phyloP scores from a whole-genome alignment of 768 basidiomycete genomes.

The Candolleomyces eurysporus region DNA sequence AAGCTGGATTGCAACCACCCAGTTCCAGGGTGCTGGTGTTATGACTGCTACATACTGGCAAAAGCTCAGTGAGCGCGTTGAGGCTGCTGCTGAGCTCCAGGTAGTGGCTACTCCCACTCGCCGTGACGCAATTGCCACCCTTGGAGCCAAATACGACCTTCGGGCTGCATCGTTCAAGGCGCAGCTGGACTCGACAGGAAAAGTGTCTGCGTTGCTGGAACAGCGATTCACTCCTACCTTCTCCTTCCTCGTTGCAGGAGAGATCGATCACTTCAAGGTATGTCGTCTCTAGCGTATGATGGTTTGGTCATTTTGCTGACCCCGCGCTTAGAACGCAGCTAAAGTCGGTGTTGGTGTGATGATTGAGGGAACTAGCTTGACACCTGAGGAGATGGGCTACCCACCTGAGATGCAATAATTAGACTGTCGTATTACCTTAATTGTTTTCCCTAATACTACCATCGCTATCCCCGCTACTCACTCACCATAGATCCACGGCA shows the following conservation, averaged over 20 bases:
- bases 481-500: constrained; percentile 14
- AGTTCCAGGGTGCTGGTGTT: constrained; percentile 78
- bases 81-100: constrained; percentile 94
- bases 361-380: constrained; percentile 85
- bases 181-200: constrained; percentile 92
- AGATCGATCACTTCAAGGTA: constrained; percentile 77
- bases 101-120: constrained; percentile 74
- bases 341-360: constrained; percentile 97
- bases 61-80: constrained; percentile 91
- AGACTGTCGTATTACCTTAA: constrained; percentile 21
- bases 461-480: constrained; percentile 14
- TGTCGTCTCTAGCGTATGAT: constrained; percentile 1
- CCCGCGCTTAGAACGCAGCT: constrained; percentile 67
- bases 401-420: constrained; percentile 45
- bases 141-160: constrained; percentile 97
- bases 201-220: constrained; percentile 92
- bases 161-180: constrained; percentile 92
- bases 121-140: constrained; percentile 88
- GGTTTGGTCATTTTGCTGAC: constrained; percentile 3
- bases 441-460: constrained; percentile 20
- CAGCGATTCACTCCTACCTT: constrained; percentile 96
- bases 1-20: constrained; percentile 92
- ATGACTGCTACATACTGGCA: constrained; percentile 96
- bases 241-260: constrained; percentile 90
- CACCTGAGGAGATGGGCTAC: constrained; percentile 82